phyloP scores from a whole-genome alignment of 2,329 filamentous ascomycete genomes.

The Thermothelomyces thermophilus region DNA sequence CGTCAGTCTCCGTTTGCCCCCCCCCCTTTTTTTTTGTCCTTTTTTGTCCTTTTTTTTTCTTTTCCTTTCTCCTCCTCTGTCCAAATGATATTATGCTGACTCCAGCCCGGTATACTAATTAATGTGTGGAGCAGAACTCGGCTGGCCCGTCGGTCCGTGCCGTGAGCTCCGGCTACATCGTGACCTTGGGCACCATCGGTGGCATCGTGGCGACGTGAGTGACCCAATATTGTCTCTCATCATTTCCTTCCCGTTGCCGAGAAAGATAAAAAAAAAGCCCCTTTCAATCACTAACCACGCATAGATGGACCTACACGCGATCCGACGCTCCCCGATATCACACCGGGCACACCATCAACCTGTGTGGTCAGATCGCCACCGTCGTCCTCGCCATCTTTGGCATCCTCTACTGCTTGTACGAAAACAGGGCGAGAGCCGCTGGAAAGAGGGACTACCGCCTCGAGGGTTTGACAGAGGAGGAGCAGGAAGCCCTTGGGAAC shows the following conservation, averaged over 20 bases:
- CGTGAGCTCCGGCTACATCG: constrained; percentile 49
- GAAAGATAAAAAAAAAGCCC: too few species aligned
- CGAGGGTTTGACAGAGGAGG: constrained; percentile 40
- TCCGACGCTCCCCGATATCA: constrained; percentile 41
- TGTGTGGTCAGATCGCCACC: constrained; percentile 41
- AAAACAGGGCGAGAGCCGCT: constrained; percentile 43
- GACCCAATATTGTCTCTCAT: neutral
- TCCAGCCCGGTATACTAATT: too few species aligned
- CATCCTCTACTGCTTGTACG: constrained; percentile 46
- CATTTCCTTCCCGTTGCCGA: too few species aligned
- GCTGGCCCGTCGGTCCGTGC: constrained; percentile 50
- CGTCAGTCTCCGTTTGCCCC: constrained; percentile 27
- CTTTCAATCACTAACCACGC: too few species aligned
- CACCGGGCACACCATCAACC: constrained; percentile 51
- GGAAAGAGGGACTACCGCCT: constrained; percentile 45
- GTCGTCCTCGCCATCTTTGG: constrained; percentile 41
- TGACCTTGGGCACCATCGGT: constrained; percentile 48
- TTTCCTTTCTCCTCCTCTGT: too few species aligned
- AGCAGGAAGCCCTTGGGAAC: constrained; percentile 45
- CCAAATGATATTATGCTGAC: too few species aligned
- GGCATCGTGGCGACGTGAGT: constrained; percentile 50
- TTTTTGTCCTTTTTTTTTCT: neutral
- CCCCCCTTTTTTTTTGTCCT: constrained; percentile 20
- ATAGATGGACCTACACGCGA: constrained; percentile 46
- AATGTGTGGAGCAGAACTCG: constrained; percentile 33